Conservation (phyloP, 2,329 filamentous ascomycete genomes). For the Aphanocladium album region DNA sequence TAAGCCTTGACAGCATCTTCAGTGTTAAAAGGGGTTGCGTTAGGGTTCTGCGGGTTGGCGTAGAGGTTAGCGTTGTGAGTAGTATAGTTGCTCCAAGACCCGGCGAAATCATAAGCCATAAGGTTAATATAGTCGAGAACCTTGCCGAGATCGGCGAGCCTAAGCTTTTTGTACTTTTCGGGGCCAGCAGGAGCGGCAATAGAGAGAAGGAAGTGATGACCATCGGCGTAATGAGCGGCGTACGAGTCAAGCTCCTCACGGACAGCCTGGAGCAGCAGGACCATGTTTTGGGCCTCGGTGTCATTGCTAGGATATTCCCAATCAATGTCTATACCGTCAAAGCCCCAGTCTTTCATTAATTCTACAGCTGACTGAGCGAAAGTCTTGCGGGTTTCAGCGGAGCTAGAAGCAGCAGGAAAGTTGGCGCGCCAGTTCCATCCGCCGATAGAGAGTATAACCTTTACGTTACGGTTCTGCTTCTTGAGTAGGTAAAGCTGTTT, state of each 20-base stretch:
- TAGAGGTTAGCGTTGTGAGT: conserved; percentile 72
- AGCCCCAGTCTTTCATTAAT: conserved; percentile 68
- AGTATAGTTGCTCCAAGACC: conserved; percentile 59
- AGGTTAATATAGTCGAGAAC: conserved; percentile 55
- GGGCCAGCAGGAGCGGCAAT: conserved; percentile 49
- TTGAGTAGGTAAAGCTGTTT: conserved; percentile 79
- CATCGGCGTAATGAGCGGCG: conserved; percentile 35
- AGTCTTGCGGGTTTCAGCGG: conserved; percentile 51
- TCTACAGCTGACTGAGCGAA: conserved; percentile 68
- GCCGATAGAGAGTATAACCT: conserved; percentile 74
- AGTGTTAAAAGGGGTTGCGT: conserved; percentile 65
- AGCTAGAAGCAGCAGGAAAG: conserved; percentile 64
- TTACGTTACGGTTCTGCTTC: conserved; percentile 70
- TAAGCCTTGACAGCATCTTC: conserved; percentile 63
- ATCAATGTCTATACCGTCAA: conserved; percentile 44
- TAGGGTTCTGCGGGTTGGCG: conserved; percentile 45
- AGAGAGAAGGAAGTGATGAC: conserved; percentile 50
- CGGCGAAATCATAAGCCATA: conserved; percentile 76
- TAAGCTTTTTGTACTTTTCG: conserved; percentile 42
- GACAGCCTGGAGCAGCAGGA: conserved; percentile 39
- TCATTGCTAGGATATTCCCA: conserved; percentile 35
- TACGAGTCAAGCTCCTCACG: conserved; percentile 46
- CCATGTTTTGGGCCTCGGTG: conserved; percentile 38
- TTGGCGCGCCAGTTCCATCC: conserved; percentile 80
- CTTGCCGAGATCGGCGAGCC: conserved; percentile 41